Percentiles rank a stretch among this genome's conserved stretches.
These are phyloP conservation scores for Phytopythium ostracodes DNA, from an alignment of 352 stramenopile species.

Conservation along the genomic window DNA sequence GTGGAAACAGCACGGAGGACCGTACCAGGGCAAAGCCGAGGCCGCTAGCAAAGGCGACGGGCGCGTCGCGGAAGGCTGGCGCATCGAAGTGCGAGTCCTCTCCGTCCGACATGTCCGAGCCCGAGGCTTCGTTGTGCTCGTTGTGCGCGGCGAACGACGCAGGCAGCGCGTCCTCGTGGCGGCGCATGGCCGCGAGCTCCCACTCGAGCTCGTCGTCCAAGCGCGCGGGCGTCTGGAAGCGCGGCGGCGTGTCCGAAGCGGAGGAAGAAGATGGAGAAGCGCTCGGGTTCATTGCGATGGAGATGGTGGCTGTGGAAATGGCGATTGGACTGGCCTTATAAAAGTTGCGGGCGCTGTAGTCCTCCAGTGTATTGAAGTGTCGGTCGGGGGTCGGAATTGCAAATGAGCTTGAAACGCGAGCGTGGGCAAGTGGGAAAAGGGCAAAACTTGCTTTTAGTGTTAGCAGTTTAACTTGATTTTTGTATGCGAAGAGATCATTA, in stretches of 20 bases:
- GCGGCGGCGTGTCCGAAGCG: not conserved
- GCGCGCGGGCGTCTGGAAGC: slow-evolving; percentile 16
- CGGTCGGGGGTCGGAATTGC: slow-evolving; percentile 1
- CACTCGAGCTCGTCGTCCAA: slow-evolving; percentile 31
- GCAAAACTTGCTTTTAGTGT: not conserved
- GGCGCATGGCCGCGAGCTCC: slow-evolving; percentile 15
- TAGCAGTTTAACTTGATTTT: not conserved
- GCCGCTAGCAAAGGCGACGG: slow-evolving; percentile 38
- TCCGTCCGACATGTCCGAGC: slow-evolving; percentile 6
- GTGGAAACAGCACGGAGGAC: not conserved
- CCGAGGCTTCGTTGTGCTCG: not conserved
- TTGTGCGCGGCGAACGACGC: slow-evolving; percentile 3
- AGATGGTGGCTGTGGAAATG: not conserved
- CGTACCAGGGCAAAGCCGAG: slow-evolving; percentile 10
- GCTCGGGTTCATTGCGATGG: not conserved
- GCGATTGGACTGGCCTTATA: not conserved
- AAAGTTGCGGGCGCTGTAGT: not conserved
- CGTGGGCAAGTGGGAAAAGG: not conserved
- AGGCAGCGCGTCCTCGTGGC: slow-evolving; percentile 6
- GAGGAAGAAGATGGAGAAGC: not conserved
- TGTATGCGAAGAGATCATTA: not conserved
- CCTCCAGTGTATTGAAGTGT: not conserved
- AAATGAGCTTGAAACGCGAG: not conserved
- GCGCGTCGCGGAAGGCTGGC: slow-evolving; percentile 40
- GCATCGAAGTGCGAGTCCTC: slow-evolving; percentile 10